Percentiles rank a stretch among this genome's conserved stretches.
phyloP scores from a whole-genome alignment of 805 yeast species.

The Priceomyces fermenticarens region DNA sequence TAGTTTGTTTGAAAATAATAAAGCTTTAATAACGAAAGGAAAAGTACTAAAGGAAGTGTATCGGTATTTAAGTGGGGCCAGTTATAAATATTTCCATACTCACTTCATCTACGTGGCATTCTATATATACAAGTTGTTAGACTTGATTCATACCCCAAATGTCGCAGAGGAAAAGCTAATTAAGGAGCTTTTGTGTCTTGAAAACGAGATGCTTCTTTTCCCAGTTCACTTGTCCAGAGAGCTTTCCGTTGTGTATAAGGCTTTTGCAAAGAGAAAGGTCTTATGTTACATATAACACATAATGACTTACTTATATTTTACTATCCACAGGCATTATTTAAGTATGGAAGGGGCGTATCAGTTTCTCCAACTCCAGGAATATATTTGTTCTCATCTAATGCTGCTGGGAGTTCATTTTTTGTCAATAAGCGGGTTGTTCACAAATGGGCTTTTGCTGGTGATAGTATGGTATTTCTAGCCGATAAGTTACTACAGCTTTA shows the following conservation, averaged over 20 bases:
- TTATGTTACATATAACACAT: slow-evolving; percentile 16
- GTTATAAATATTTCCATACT: slow-evolving; percentile 11
- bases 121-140: slow-evolving; percentile 13
- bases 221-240: slow-evolving; percentile 19
- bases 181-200: slow-evolving; percentile 13
- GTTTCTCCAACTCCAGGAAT: slow-evolving; percentile 20
- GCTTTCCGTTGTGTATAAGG: slow-evolving; percentile 16
- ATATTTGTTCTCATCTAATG: slow-evolving; percentile 18
- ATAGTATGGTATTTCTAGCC: slow-evolving; percentile 14
- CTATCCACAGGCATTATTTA: slow-evolving; percentile 12
- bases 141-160: slow-evolving; percentile 9
- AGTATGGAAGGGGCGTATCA: slow-evolving; percentile 12
- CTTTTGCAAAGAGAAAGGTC: slow-evolving; percentile 18
- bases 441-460: slow-evolving; percentile 16
- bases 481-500: slow-evolving; percentile 13
- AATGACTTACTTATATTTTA: slow-evolving; percentile 16
- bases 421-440: slow-evolving; percentile 11
- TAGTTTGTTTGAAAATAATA: slow-evolving; percentile 9
- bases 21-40: slow-evolving; percentile 8
- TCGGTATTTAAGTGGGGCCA: slow-evolving; percentile 6
- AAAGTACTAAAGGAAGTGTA: slow-evolving; percentile 2
- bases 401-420: slow-evolving; percentile 19
- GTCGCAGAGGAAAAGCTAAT: slow-evolving; percentile 1
- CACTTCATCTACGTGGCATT: slow-evolving; percentile 14
- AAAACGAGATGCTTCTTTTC: slow-evolving; percentile 19